Base-by-base conservation (phyloP, 805 yeast species). In the Hermanozyma aechmeae region DNA sequence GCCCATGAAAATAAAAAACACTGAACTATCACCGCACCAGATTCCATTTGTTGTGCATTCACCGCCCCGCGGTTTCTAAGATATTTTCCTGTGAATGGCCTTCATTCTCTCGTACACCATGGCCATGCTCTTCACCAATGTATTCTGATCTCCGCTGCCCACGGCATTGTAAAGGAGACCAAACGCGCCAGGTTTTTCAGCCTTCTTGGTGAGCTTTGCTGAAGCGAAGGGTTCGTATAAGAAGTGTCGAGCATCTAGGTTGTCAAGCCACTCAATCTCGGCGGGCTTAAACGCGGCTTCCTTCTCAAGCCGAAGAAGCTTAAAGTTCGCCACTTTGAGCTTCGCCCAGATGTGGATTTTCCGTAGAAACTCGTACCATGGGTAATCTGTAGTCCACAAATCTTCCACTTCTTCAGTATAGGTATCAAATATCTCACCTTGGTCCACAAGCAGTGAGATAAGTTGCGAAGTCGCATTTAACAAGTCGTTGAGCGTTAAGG, bases 311-410 rank as follows among this genome's bases (percentile, higher is more conserved):
- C 49, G 61, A n/a, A 67, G 58, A 16, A 76, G 45, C 41, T 69
- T 72, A 30, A 59, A 56, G 39, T 78, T 77, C 5, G 71, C 54
- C 16, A 70, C 48, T 32, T 77, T 70, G 32, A 79, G 59, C 31
- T 68, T 67, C 11, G 79, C 67, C 28, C 75, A 77, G 4, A 76
- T 60, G 28, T 58, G 65, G 21, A 82, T 45, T 50, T 84, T 84
- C 38, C 63, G 68, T 39, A 62, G 67, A 29, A 68, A 56, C 37
- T 68, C 61, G 58, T 78, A 84, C 86, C 95, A 80, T 1, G 96
- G 86, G 42, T 71, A 79, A 42, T 84, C 96, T 24, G 65, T 56
- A 1, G 64, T 52, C 31, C 76, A 70, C 19, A 68, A 62, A 2
- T 56, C 52, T 37, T 73, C 75, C 16, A 83, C 58, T 2, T 59